phyloP scores from a whole-genome alignment of 148 eudicot species.

The Selenicereus undatus region DNA sequence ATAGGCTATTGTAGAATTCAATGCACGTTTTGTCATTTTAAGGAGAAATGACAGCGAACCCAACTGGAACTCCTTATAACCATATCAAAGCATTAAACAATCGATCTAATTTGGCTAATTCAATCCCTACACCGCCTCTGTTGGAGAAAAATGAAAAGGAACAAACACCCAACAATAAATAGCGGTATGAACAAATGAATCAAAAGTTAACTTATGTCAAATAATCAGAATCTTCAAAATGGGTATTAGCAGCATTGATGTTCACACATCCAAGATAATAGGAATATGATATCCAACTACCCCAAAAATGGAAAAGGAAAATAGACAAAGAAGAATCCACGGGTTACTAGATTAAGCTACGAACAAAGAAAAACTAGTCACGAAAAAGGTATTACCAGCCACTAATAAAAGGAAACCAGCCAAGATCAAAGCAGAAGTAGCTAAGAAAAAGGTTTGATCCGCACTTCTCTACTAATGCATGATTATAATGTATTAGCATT shows the following conservation, averaged over 20 bases:
- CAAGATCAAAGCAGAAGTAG: too few relatives aligned
- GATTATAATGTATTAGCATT: too few relatives aligned
- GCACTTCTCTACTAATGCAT: too few relatives aligned
- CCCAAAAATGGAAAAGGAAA: not conserved
- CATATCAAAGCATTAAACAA: not conserved
- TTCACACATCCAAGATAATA: too few relatives aligned
- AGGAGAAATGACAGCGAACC: not conserved
- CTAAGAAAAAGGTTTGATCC: too few relatives aligned
- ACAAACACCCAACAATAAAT: not conserved
- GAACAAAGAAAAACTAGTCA: too few relatives aligned
- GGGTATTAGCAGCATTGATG: not conserved
- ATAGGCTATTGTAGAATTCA: too few relatives aligned
- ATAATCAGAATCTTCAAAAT: not conserved
- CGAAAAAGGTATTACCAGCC: too few relatives aligned
- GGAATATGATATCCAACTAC: not conserved
- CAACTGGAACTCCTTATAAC: not conserved
- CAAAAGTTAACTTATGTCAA: not conserved
- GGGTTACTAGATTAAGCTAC: constrained; percentile 8
- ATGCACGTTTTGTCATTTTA: not conserved
- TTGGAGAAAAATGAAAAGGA: not conserved
- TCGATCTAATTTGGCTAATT: not conserved
- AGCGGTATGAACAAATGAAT: not conserved
- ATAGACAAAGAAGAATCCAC: not conserved
- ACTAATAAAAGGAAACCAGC: too few relatives aligned
- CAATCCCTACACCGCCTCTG: not conserved